Conservation (phyloP, 2,329 filamentous ascomycete species). For the Elsinoe perseae region DNA sequence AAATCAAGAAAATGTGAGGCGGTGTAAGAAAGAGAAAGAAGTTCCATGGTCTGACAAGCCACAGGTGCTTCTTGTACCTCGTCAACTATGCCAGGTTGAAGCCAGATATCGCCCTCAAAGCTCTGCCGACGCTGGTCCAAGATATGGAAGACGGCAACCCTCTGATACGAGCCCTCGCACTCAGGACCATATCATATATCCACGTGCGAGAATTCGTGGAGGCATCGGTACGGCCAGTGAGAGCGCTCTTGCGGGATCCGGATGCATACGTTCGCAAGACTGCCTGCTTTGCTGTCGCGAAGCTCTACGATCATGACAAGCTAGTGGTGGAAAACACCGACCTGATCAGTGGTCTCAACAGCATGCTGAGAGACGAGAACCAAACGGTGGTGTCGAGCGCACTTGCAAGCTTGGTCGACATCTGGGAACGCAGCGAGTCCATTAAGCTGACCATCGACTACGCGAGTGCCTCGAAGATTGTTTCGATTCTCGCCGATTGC, state of each 20-base stretch:
- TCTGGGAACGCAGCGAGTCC: conserved; percentile 94
- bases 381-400: conserved; percentile 95
- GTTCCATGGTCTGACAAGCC: conserved; percentile 26
- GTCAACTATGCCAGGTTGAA: conserved; percentile 96
- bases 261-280: conserved; percentile 98
- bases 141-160: conserved; percentile 94
- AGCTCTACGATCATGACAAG: conserved; percentile 93
- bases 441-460: conserved; percentile 99
- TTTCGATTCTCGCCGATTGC: conserved; percentile 90
- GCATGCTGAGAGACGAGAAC: conserved; percentile 87
- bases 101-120: conserved; percentile 87
- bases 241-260: conserved; percentile 70
- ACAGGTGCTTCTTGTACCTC: conserved; percentile 91
- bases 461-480: conserved; percentile 93
- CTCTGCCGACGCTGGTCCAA: conserved; percentile 76
- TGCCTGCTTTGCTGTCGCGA: conserved; percentile 90
- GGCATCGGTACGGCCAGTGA: conserved; percentile 76
- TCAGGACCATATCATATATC: conserved; percentile 95
- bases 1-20: conserved; percentile 98
- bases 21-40: background rate
- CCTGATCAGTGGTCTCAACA: conserved; percentile 84
- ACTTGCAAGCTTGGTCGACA: conserved; percentile 84
- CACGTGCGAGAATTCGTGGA: conserved; percentile 95
- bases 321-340: conserved; percentile 84
- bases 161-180: conserved; percentile 79